Evolutionary conservation across 306 rosid genomes (phyloP), one percentile per base, ranked within the genome.

Genomic region (Ziziphus jujuba): DNA sequence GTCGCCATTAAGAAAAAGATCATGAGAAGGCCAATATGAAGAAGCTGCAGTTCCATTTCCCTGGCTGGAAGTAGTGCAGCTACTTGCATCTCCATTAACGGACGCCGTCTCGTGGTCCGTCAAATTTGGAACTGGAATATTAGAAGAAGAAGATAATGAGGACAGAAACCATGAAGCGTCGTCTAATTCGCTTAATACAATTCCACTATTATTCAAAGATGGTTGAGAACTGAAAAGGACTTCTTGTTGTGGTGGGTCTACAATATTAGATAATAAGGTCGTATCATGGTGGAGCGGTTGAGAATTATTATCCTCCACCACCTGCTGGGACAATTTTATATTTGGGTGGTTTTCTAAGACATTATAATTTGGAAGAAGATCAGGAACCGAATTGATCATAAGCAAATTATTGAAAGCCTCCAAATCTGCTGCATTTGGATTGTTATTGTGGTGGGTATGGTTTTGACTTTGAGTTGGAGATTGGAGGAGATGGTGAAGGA

Each of bases 231-330:
- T 75, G 87, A 87, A 81, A 83, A 87, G 74, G 91, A 87, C 86
- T 77, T 81, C 87, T 17, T n/a, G n/a, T 72, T 81, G 89, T 25
- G 17, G 28, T 72, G 91, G 87, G 83, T 82, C 83, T 78, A 73
- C 52, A 23, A 35, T 21, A 24, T 56, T n/a, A 52, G 58, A n/a
- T 22, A 59, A 36, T 69, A 63, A 68, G 59, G 72, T 73, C 61
- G 76, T 63, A 84, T 15, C 23, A 73, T 82, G 85, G 85, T 84
- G 91, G 90, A 81, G 96, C 84, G 80, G 93, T 87, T 87, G 92
- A 61, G 85, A 59, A 56, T 35, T 47, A 14, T 8, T 51, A 59
- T 28, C 4, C 2, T 28, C 33, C 33, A 28, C 33, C 33, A 28
- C 33, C 33, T 4, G 33, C 33, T 4, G 33, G 33, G 33, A 28